These are phyloP conservation scores for Colletotrichum viniferum DNA, from an alignment of 2,329 filamentous ascomycete genomes.

Conservation along the genomic window DNA sequence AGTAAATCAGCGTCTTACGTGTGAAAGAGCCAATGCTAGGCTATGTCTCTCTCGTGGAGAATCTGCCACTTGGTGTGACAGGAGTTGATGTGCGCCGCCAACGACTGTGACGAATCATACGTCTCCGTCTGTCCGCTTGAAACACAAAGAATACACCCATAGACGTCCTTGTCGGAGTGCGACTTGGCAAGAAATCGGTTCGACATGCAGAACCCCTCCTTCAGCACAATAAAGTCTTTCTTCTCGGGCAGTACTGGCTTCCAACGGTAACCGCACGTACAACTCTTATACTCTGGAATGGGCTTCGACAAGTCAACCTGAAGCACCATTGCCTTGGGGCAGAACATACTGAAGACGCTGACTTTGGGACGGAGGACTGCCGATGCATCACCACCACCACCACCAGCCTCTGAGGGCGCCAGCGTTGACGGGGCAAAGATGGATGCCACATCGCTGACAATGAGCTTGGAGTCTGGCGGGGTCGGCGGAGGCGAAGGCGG, in stretches of 20 bases:
- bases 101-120: slow-evolving; percentile 32
- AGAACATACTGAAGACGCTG: slow-evolving; percentile 44
- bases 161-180: slow-evolving; percentile 35
- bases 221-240: slow-evolving; percentile 29
- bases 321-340: slow-evolving; percentile 41
- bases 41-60: slow-evolving; percentile 36
- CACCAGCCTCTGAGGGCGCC: slow-evolving; percentile 12
- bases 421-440: slow-evolving; percentile 16
- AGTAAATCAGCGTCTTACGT: background rate
- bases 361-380: slow-evolving; percentile 32
- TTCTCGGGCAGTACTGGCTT: slow-evolving; percentile 5
- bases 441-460: slow-evolving; percentile 26
- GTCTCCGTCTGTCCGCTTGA: slow-evolving; percentile 38
- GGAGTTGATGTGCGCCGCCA: slow-evolving; percentile 39
- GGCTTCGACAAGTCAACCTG: slow-evolving; percentile 38
- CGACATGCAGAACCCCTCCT: slow-evolving; percentile 44
- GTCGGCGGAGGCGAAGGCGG: slow-evolving; percentile 35
- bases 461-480: slow-evolving; percentile 24
- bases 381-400: background rate
- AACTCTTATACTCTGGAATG: slow-evolving; percentile 30
- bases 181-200: slow-evolving; percentile 44
- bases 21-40: background rate
- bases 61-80: slow-evolving; percentile 47
- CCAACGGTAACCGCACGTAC: slow-evolving; percentile 42
- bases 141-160: slow-evolving; percentile 44